Evolutionary conservation across 805 yeast species (phyloP).

Genomic region (Pichia rugopelliculosa): DNA sequence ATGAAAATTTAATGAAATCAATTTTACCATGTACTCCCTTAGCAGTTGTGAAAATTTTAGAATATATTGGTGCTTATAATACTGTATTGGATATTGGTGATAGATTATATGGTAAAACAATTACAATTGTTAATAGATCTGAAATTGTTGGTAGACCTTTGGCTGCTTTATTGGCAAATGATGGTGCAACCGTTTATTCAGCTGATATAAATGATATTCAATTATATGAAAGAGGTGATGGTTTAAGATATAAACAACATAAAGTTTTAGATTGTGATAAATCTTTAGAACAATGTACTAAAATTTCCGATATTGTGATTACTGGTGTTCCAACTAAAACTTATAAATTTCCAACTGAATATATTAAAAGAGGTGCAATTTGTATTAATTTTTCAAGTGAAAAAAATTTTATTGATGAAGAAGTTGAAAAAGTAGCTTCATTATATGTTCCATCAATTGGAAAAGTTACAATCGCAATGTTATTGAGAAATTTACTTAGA

Average conservation of each 20-base stretch:
- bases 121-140: constrained; percentile 85
- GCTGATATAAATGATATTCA: constrained; percentile 84
- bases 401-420: constrained; percentile 77
- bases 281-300: constrained; percentile 58
- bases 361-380: constrained; percentile 79
- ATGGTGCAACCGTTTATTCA: constrained; percentile 94
- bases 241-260: constrained; percentile 73
- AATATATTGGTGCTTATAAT: constrained; percentile 84
- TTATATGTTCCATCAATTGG: constrained; percentile 94
- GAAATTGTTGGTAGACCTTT: constrained; percentile 97
- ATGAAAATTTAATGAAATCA: constrained; percentile 58
- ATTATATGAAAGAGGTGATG: constrained; percentile 90
- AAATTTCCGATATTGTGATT: constrained; percentile 80
- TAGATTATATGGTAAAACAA: constrained; percentile 85
- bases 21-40: constrained; percentile 95
- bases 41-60: constrained; percentile 89
- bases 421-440: constrained; percentile 78
- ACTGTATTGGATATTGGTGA: constrained; percentile 78
- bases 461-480: constrained; percentile 93
- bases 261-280: constrained; percentile 55
- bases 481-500: constrained; percentile 80
- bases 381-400: constrained; percentile 85
- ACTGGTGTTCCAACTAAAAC: constrained; percentile 87
- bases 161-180: constrained; percentile 93
- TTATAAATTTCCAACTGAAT: constrained; percentile 82